Percentiles rank a stretch among this genome's conserved stretches.
These are phyloP conservation scores for Erodium texanum DNA, from an alignment of 441 rosid genomes.

Conservation along the genomic window DNA sequence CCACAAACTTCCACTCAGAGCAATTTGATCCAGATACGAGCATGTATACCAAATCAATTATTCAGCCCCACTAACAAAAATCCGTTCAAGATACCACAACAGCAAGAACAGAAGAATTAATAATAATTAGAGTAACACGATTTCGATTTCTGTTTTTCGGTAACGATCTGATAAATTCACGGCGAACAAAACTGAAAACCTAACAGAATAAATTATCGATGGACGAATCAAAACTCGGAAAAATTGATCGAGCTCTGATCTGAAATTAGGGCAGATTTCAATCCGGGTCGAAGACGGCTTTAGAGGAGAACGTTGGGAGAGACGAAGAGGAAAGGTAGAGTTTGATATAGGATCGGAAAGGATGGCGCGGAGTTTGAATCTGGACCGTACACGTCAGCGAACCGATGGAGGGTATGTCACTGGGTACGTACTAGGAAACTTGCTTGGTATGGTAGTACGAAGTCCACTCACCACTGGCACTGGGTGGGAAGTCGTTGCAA, in stretches of 20 bases:
- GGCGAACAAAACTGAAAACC: background rate
- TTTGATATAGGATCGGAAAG: slow-evolving; percentile 19
- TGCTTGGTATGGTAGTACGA: too few species aligned
- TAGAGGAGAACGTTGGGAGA: background rate
- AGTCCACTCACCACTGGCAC: too few species aligned
- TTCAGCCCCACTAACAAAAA: slow-evolving; percentile 1
- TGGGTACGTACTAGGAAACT: too few species aligned
- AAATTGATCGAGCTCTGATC: background rate
- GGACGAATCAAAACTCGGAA: background rate
- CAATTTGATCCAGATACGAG: slow-evolving; percentile 27
- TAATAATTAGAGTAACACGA: too few species aligned
- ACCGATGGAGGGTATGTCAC: background rate
- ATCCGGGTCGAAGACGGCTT: background rate
- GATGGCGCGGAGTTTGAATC: slow-evolving; percentile 31
- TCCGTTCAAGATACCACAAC: slow-evolving; percentile 2
- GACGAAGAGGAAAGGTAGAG: background rate
- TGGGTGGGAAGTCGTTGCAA: too few species aligned
- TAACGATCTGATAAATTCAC: background rate
- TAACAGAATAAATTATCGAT: too few species aligned
- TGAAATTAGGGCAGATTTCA: background rate
- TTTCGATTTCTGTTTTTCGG: background rate
- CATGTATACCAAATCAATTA: slow-evolving; percentile 10
- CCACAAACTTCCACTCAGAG: slow-evolving; percentile 8
- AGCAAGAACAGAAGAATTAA: background rate
- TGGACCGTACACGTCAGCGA: slow-evolving; percentile 71